Evolutionary conservation across 176 grass and related monocot genomes (phyloP).

Genomic region (sorghum (Sorghum bicolor)): DNA sequence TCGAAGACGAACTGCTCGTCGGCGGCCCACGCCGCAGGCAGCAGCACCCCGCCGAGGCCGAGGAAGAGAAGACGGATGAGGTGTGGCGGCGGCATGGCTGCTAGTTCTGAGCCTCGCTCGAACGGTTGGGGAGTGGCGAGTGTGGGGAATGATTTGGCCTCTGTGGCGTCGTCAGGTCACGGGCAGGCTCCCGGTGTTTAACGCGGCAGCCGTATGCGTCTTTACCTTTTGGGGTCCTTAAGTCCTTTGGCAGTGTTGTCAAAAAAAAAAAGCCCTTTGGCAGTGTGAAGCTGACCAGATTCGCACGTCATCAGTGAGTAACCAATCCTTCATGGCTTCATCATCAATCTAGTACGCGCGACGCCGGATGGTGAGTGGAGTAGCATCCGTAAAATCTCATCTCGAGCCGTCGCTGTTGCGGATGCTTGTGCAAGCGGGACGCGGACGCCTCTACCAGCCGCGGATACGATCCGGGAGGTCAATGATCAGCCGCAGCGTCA

Average conservation of each 20-base stretch:
- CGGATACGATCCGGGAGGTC: not conserved
- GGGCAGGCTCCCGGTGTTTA: not conserved
- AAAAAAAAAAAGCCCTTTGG: no score
- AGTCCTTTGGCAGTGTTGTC: no score
- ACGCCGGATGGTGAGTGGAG: not conserved
- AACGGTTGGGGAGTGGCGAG: no score
- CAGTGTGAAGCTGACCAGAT: not conserved
- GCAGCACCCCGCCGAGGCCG: not conserved
- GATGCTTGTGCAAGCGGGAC: no score
- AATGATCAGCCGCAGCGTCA: not conserved
- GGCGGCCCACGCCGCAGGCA: not conserved
- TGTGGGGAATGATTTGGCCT: not conserved
- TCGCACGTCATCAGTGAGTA: not conserved
- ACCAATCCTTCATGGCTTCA: not conserved
- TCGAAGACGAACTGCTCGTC: constrained; percentile 61
- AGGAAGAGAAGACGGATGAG: constrained; percentile 16
- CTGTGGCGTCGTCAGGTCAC: not conserved
- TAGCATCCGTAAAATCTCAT: not conserved
- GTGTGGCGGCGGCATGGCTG: not conserved
- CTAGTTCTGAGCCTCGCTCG: not conserved
- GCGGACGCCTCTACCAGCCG: no score
- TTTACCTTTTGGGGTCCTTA: not conserved
- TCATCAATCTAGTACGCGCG: not conserved
- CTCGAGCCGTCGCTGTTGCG: not conserved
- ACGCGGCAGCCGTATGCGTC: not conserved